These are phyloP conservation scores for Pyronema domesticum DNA, from an alignment of 495 filamentous ascomycete species.

Conservation along the genomic window DNA sequence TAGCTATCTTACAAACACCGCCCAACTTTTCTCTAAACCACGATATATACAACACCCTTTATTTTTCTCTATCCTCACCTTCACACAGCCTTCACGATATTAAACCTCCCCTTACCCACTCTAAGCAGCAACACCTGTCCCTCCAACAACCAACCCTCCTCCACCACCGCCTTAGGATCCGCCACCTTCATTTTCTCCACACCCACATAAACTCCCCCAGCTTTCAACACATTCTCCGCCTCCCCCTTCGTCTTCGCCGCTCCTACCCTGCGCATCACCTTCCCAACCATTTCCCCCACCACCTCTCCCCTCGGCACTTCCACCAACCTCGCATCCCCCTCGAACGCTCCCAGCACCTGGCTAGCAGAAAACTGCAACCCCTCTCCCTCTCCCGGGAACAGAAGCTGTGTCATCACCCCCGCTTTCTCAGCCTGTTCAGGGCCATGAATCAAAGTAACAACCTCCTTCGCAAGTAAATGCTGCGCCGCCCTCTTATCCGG, in stretches of 20 bases:
- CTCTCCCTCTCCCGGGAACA: conserved; percentile 10
- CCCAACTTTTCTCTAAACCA: too few relatives aligned
- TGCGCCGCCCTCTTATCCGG: conserved; percentile 61
- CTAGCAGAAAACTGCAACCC: conserved; percentile 1
- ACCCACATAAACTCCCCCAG: conserved; percentile 20
- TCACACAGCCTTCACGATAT: background rate
- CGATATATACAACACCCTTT: too few relatives aligned
- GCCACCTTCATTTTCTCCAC: conserved; percentile 6
- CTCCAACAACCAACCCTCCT: conserved; percentile 19
- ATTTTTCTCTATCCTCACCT: background rate
- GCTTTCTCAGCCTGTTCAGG: conserved; percentile 36
- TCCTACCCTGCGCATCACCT: conserved; percentile 9
- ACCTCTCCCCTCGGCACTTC: conserved; percentile 11
- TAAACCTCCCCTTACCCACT: conserved; percentile 21
- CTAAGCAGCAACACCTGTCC: conserved; percentile 18
- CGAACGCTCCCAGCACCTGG: conserved; percentile 12
- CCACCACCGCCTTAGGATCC: conserved; percentile 8
- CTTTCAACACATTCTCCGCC: conserved; percentile 16
- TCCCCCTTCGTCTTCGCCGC: conserved; percentile 12
- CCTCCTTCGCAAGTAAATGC: conserved; percentile 60
- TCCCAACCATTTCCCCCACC: conserved; percentile 16
- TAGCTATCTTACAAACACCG: too few relatives aligned
- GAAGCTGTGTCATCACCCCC: conserved; percentile 28
- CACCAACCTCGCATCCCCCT: conserved; percentile 6
- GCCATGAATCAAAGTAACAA: conserved; percentile 65